Evolutionary conservation across 495 filamentous ascomycete genomes (phyloP).

Genomic region (Chaetomidium leptoderma): DNA sequence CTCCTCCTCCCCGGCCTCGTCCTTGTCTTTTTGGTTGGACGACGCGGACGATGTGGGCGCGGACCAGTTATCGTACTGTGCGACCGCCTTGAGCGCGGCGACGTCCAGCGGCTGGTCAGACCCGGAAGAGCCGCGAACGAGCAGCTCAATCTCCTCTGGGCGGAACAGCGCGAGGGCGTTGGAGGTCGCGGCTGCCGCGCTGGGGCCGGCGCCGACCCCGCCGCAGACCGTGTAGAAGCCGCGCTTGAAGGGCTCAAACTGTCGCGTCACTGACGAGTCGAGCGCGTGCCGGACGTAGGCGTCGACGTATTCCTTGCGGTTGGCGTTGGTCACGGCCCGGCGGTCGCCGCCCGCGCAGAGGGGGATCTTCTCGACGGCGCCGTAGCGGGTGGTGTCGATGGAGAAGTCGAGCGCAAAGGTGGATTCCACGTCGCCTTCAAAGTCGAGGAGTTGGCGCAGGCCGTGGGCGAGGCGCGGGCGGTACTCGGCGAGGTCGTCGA

Average conservation of each 20-base stretch:
- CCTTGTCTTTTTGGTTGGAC: not conserved
- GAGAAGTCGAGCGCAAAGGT: conserved; percentile 85
- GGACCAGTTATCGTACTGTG: conserved; percentile 85
- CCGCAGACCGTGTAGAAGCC: conserved; percentile 93
- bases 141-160: conserved; percentile 90
- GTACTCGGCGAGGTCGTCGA: conserved; percentile 84
- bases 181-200: not conserved
- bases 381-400: conserved; percentile 72
- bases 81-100: conserved; percentile 67
- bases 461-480: conserved; percentile 73
- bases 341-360: conserved; percentile 74
- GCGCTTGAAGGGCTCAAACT: conserved; percentile 93
- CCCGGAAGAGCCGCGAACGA: conserved; percentile 76
- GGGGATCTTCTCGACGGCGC: conserved; percentile 58
- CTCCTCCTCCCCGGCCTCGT: conserved; percentile 29
- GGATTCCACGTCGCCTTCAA: conserved; percentile 69
- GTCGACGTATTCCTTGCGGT: conserved; percentile 84
- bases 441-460: conserved; percentile 71
- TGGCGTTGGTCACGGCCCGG: conserved; percentile 75
- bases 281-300: conserved; percentile 78
- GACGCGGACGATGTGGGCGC: too few relatives aligned
- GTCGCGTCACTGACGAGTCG: conserved; percentile 70
- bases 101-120: conserved; percentile 74
- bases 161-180: conserved; percentile 79
- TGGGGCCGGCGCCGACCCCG: conserved; percentile 64